phyloP scores from a whole-genome alignment of 805 yeast species.

The Kregervanrija delftensis region DNA sequence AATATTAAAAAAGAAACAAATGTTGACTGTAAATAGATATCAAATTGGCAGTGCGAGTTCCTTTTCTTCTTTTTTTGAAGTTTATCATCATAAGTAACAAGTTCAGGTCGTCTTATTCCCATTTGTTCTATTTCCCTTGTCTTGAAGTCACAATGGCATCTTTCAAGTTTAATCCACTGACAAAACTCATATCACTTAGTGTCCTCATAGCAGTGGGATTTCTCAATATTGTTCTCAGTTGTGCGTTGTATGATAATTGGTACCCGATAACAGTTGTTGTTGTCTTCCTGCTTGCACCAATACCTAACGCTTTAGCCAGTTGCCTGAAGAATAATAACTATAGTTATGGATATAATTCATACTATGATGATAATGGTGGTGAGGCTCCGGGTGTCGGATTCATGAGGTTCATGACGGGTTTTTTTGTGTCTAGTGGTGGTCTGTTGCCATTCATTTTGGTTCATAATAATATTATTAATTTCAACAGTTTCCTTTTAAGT shows the following conservation, averaged over 20 bases:
- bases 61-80: too few relatives aligned
- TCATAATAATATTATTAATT: conserved; percentile 23
- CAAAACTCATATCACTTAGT: conserved; percentile 68
- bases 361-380: conserved; percentile 16
- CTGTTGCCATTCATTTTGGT: conserved; percentile 26
- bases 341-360: conserved; percentile 3
- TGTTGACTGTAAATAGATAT: too few relatives aligned
- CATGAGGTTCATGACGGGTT: conserved; percentile 27
- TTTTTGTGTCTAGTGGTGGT: conserved; percentile 27
- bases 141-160: too few relatives aligned
- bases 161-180: conserved; percentile 33
- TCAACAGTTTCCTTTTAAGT: conserved; percentile 47
- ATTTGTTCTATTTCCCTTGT: too few relatives aligned
- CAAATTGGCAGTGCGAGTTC: too few relatives aligned
- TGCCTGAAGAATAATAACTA: conserved; percentile 11
- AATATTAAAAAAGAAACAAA: too few relatives aligned
- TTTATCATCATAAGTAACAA: too few relatives aligned
- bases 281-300: conserved; percentile 29
- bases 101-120: too few relatives aligned
- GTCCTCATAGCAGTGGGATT: conserved; percentile 83
- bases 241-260: conserved; percentile 85
- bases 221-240: conserved; percentile 76
- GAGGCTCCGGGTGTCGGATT: conserved; percentile 20
- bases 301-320: conserved; percentile 27
- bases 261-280: conserved; percentile 66